A percentile compares a stretch with the other conserved stretches of the same genome.
Conservation (phyloP, 169 alveolate genomes). For the Babesia ovis region DNA sequence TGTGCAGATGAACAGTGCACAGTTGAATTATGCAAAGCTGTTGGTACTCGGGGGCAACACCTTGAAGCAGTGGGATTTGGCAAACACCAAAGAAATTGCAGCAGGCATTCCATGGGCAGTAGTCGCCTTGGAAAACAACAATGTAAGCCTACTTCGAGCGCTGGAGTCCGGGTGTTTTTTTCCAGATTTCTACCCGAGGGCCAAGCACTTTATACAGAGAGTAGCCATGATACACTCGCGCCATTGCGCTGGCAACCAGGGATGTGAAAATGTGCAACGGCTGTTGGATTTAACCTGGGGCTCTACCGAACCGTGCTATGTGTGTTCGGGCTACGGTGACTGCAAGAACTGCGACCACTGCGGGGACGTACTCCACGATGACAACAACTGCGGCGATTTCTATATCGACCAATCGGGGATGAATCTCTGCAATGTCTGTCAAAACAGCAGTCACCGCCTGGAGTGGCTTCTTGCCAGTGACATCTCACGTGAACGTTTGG, state of each 20-base stretch:
- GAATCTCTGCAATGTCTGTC: slow-evolving; percentile 60
- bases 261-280: slow-evolving; percentile 56
- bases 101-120: slow-evolving; percentile 59
- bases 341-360: slow-evolving; percentile 65
- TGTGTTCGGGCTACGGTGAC: slow-evolving; percentile 68
- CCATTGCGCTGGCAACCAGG: slow-evolving; percentile 42
- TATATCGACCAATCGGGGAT: slow-evolving; percentile 30
- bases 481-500: slow-evolving; percentile 36
- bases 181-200: slow-evolving; percentile 52
- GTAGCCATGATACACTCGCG: slow-evolving; percentile 35
- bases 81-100: slow-evolving; percentile 63
- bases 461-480: slow-evolving; percentile 46
- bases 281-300: slow-evolving; percentile 70
- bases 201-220: slow-evolving; percentile 58
- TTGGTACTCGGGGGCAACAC: slow-evolving; percentile 49
- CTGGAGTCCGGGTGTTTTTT: slow-evolving; percentile 51
- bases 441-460: slow-evolving; percentile 63
- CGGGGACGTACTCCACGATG: slow-evolving; percentile 68
- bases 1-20: slow-evolving; percentile 37
- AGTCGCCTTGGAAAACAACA: slow-evolving; percentile 60
- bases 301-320: slow-evolving; percentile 54
- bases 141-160: slow-evolving; percentile 10
- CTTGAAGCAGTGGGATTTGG: slow-evolving; percentile 50
- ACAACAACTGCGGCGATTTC: slow-evolving; percentile 63
- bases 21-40: slow-evolving; percentile 45